These are phyloP conservation scores for Talaromyces pinophilus DNA, from an alignment of 2,329 filamentous ascomycete genomes.

Conservation along the genomic window DNA sequence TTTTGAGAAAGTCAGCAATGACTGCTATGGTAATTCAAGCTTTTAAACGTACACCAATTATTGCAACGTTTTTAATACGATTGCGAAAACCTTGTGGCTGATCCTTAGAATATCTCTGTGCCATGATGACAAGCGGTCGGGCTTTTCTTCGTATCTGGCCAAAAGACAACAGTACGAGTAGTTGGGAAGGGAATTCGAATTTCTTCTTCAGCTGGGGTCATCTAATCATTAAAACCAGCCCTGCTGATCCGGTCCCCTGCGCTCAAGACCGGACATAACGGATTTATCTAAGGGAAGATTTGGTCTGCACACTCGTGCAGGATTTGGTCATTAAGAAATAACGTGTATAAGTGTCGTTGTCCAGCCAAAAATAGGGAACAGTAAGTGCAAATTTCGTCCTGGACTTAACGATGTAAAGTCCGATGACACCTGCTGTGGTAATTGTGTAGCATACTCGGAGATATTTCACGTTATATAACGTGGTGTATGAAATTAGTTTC, in stretches of 20 bases:
- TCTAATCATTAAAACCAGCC: background rate
- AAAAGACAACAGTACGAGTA: background rate
- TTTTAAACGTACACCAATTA: slow-evolving; percentile 14
- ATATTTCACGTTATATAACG: background rate
- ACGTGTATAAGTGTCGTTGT: background rate
- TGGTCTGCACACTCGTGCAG: background rate
- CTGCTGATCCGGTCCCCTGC: background rate
- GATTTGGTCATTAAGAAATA: background rate
- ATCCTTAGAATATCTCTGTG: slow-evolving; percentile 5
- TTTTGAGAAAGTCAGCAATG: background rate
- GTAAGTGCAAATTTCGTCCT: background rate
- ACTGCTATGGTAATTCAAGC: background rate
- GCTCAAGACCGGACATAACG: background rate
- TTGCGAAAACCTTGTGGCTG: slow-evolving; percentile 14
- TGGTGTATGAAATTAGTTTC: background rate
- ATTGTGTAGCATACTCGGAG: background rate
- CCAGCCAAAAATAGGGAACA: background rate
- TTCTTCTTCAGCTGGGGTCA: background rate
- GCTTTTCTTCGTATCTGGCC: background rate
- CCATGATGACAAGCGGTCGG: background rate
- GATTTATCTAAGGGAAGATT: background rate
- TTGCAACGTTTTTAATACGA: slow-evolving; percentile 4
- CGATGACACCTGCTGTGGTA: background rate
- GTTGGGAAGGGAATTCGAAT: background rate
- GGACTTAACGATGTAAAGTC: slow-evolving; percentile 1